Evolutionary conservation across 176 grass and related monocot genomes (phyloP), one percentile per base, ranked within the genome.

Genomic region (Bothriochloa decipiens): DNA sequence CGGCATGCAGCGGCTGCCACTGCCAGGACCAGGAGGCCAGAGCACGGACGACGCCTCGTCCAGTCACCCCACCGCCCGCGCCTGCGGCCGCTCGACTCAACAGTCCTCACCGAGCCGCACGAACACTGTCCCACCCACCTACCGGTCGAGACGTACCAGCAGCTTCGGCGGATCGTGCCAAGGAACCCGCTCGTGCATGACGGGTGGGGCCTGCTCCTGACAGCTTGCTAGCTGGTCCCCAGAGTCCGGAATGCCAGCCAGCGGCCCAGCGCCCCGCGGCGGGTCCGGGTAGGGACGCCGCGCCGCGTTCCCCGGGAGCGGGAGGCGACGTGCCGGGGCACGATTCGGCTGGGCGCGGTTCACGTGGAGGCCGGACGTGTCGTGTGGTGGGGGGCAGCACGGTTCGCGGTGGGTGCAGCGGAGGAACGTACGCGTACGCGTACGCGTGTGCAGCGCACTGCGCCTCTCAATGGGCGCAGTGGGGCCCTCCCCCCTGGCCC

Each of bases 301-400:
- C 52, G 49, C 16, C 26, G 6, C 80, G 35, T 65, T 68, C 22
- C 41, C 53, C 13, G 40, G 39, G 9, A 8, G 60, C 37, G 53
- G n/a, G 27, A 28, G 29, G 74, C 11, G 80, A 64, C 68, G 76
- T 84, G 87, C 40, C 65, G 60, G 37, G 84, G 37, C 33, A 26
- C 79, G 39, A 75, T 50, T 87, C 42, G 75, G 47, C 61, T 17
- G 65, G 64, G 58, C 62, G 26, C 10, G 26, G 76, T 52, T 81
- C 68, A 78, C 77, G 77, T 85, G 85, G 20, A 62, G 25, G 26
- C 14, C 49, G 81, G 40, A 64, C 53, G 87, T 92, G 92, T 94
- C 81, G 89, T 94, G 77, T 45, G 75, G 80, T 32, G 75, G 93
- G 92, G 79, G 65, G 84, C 90, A 89, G 90, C 84, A 43, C 79